Base-by-base conservation (phyloP, 2,329 filamentous ascomycete species). In the Phaeosphaeria sp. region DNA sequence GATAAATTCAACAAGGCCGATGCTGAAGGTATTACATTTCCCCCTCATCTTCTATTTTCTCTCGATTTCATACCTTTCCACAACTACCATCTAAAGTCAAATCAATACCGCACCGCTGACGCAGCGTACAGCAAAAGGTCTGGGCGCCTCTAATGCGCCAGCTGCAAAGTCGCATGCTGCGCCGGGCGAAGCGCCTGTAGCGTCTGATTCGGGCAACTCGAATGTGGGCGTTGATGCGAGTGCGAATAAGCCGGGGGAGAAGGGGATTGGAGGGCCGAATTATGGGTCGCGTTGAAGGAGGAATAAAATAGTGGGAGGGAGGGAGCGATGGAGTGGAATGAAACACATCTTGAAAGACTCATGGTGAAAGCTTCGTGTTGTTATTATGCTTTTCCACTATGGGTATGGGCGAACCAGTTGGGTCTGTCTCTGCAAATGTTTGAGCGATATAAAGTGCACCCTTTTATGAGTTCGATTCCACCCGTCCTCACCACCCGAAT, bases 1-100 rank as follows among this genome's bases (percentile, higher is more conserved):
- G 63, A 63, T 39, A 63, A 66, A 44, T 61, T 59, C 57, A 60
- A 64, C 55, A 63, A 64, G 55, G 54, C 59, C 18, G 49, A 63
- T 47, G 59, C 63, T 50, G 56, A 64, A 57, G 62, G 62, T 60
- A 56, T 6, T 46, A 6, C n/a, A n/a, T n/a, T n/a, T 42, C 41
- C 17, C 17, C 17, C 20, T 7, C 5, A 42, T 42, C 6, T 42
- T n/a, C n/a, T n/a, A n/a, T n/a, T n/a, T n/a, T n/a, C n/a, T n/a
- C n/a, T n/a, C n/a, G n/a, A n/a, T n/a, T n/a, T n/a, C n/a, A n/a
- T n/a, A n/a, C n/a, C n/a, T n/a, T n/a, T n/a, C n/a, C n/a, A n/a
- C n/a, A n/a, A n/a, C n/a, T n/a, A n/a, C n/a, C n/a, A n/a, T n/a
- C n/a, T n/a, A n/a, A n/a, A n/a, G n/a, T n/a, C n/a, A n/a, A n/a